Evolutionary conservation across 23 red algal genomes (phyloP).

Genomic region (Agarophyton chilense): DNA sequence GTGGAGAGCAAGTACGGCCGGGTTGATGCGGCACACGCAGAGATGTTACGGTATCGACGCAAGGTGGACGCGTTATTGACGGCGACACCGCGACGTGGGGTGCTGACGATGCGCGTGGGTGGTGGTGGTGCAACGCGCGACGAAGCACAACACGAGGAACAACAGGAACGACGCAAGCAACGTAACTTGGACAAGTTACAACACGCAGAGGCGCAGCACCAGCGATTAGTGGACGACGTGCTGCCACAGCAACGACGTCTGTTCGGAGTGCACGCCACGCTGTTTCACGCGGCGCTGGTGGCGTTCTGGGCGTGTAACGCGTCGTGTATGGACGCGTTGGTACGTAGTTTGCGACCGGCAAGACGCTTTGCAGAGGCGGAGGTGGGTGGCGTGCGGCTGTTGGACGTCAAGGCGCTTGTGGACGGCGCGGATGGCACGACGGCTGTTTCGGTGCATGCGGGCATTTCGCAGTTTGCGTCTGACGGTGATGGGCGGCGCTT

Average conservation of each 20-base stretch:
- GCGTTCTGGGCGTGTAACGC: background rate
- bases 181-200: conserved; percentile 1
- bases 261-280: background rate
- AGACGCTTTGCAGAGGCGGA: background rate
- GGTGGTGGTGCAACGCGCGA: too few species aligned
- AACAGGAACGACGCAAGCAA: too few species aligned
- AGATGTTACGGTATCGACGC: background rate
- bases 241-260: background rate
- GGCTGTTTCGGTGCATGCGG: background rate
- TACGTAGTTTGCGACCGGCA: background rate
- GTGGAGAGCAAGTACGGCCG: background rate
- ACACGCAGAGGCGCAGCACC: background rate
- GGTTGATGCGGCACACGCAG: background rate
- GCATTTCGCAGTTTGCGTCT: background rate
- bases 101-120: background rate
- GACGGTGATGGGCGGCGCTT: background rate
- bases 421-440: background rate
- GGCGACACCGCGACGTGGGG: background rate
- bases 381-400: background rate
- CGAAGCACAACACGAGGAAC: too few species aligned
- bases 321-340: background rate
- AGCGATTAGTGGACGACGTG: background rate
- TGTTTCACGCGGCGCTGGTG: conserved; percentile 7
- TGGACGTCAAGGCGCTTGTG: background rate
- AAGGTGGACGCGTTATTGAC: background rate